Percentiles rank a stretch among this genome's conserved stretches.
Conservation (phyloP, 2,329 filamentous ascomycete species). For the Aspergillus transmontanensis region DNA sequence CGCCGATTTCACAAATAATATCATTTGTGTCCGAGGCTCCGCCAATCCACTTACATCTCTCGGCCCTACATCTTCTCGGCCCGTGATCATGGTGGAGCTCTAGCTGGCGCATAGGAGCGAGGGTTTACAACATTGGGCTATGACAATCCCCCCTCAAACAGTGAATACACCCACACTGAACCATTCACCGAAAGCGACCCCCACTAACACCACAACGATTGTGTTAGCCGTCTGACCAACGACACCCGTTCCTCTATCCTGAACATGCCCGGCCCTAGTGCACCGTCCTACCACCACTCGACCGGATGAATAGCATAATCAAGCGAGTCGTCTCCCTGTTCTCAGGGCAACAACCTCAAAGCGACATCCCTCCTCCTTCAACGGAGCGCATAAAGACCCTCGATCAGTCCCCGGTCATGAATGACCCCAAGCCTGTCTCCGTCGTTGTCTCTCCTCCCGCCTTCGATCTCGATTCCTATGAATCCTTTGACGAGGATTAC, state of each 20-base stretch:
- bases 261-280: background rate
- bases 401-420: background rate
- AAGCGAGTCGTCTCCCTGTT: background rate
- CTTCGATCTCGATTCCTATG: slow-evolving; percentile 22
- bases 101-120: background rate
- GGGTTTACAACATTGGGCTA: background rate
- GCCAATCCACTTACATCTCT: background rate
- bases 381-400: background rate
- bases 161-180: background rate
- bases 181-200: background rate
- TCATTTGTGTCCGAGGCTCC: background rate
- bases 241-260: background rate
- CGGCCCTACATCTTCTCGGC: background rate
- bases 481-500: slow-evolving; percentile 23
- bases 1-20: background rate
- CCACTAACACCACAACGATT: background rate
- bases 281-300: background rate
- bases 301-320: background rate
- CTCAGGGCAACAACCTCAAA: background rate
- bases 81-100: background rate
- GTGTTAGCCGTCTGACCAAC: background rate
- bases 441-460: slow-evolving; percentile 24
- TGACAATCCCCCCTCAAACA: background rate
- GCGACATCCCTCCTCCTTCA: background rate
- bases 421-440: slow-evolving; percentile 7